Base-by-base conservation (phyloP, 805 yeast species). In the Wickerhamomyces silvicola region DNA sequence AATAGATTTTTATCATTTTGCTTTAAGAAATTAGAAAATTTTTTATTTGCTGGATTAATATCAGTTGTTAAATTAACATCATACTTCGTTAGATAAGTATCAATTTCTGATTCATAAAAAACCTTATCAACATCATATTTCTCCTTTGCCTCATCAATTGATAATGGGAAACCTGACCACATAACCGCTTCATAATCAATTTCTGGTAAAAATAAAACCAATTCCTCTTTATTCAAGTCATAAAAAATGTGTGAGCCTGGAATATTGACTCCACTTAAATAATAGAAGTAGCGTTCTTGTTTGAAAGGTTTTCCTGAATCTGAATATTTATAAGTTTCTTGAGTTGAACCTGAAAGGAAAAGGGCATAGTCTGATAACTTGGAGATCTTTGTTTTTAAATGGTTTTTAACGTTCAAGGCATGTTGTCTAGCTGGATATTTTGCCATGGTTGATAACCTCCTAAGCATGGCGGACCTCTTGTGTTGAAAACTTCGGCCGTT, bases 101-200 rank as follows among this genome's bases (percentile, higher is more conserved):
- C 57, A 28, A 87, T 50, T 5, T 73, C 77, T n/a, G 57, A 47
- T 9, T 67, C 70, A 47, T 80, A 83, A 36, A 72, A 56, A 28
- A 88, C 94, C 26, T 75, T 81, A 55, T 92, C 97, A 19, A 86
- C 88, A 48, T 90, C 95, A 45, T 60, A 90, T 39, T 65, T 68
- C 14, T 62, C 52, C 30, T 56, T 33, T 0, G 96, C 96, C 13
- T 80, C 78, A 28, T 79, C 78, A 4, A 68, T 41, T 24, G 74
- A 62, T 32, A 85, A 41, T 5, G 98, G 98, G 57, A 81, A 51
- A 0, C 98, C 98, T 36, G 92, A 79, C 98, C 98, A 90, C 86
- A 92, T 81, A 25, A 90, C 81, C 52, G 85, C 96, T 27, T 92
- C 97, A 26, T 70, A 60, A 50, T 87, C 95, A 24, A 90, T 67